Evolutionary conservation across 2,329 filamentous ascomycete genomes (phyloP).

Genomic region (Aspergillus intermedius): DNA sequence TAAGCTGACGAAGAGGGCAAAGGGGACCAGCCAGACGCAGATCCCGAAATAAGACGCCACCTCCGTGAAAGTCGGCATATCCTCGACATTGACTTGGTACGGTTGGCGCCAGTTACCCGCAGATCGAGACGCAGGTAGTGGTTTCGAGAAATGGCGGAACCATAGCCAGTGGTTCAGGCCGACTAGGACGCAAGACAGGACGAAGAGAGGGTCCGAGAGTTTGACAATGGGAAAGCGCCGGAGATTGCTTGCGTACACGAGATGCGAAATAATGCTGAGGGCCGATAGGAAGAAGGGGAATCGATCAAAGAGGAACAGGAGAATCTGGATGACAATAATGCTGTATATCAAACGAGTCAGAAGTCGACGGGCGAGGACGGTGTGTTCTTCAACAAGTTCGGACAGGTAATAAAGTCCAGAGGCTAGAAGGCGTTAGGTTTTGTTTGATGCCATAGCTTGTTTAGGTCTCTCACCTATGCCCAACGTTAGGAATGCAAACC

Average conservation of each 20-base stretch:
- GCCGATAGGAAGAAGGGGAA: conserved; percentile 70
- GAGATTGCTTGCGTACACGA: conserved; percentile 85
- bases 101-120: conserved; percentile 30
- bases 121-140: conserved; percentile 33
- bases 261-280: conserved; percentile 72
- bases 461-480: conserved; percentile 62
- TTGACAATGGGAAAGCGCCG: conserved; percentile 69
- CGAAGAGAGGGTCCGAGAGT: conserved; percentile 77
- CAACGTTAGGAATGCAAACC: conserved; percentile 89
- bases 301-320: conserved; percentile 74
- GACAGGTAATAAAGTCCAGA: conserved; percentile 98
- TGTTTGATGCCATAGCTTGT: conserved; percentile 5
- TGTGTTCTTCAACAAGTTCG: conserved; percentile 96
- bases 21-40: conserved; percentile 94
- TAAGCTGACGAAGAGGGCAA: conserved; percentile 87
- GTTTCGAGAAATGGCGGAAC: conserved; percentile 87
- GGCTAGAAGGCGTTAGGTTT: conserved; percentile 46
- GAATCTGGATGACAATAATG: conserved; percentile 65
- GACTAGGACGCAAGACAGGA: conserved; percentile 77
- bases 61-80: conserved; percentile 77
- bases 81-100: conserved; percentile 37
- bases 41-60: conserved; percentile 94
- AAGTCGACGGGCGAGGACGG: conserved; percentile 82
- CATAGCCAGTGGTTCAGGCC: conserved; percentile 88
- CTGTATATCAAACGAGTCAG: conserved; percentile 77